Conservation (phyloP, 164 flowering plant genomes). For the Vitis riparia region DNA sequence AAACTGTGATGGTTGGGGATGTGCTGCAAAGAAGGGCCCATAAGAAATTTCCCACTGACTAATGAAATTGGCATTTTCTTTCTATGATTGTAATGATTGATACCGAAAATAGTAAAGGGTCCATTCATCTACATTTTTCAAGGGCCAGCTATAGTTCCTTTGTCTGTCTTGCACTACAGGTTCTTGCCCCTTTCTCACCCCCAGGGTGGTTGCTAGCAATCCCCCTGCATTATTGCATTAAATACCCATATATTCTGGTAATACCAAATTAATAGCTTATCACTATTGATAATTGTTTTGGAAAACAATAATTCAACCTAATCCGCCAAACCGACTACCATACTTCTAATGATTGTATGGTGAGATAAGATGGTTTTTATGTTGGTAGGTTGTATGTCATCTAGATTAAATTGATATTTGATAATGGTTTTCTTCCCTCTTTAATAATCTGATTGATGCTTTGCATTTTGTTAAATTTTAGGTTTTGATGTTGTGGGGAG, state of each 20-base stretch:
- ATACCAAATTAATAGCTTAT: background rate
- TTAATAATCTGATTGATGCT: no score
- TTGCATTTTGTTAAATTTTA: no score
- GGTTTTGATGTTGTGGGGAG: no score
- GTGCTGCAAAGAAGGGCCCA: slow-evolving; percentile 1
- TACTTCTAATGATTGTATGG: background rate
- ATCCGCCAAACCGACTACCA: slow-evolving; percentile 11
- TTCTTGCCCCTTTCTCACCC: background rate
- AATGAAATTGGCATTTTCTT: slow-evolving; percentile 13
- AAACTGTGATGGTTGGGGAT: background rate
- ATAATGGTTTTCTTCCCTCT: no score
- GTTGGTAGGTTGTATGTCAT: slow-evolving; percentile 20
- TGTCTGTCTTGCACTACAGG: slow-evolving; percentile 6
- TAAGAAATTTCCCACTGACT: slow-evolving; percentile 4
- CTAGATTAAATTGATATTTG: background rate
- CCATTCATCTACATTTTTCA: slow-evolving; percentile 2
- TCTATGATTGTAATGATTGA: slow-evolving; percentile 20
- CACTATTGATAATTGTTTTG: background rate
- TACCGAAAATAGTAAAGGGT: slow-evolving; percentile 8
- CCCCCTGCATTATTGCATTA: background rate
- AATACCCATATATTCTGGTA: background rate
- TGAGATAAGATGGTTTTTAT: background rate
- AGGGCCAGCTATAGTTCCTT: slow-evolving; percentile 17
- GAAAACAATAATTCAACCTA: background rate
- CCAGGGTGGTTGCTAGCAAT: no score